Evolutionary conservation across 257 asterid species (phyloP).

Genomic region (Henckelia pumila): DNA sequence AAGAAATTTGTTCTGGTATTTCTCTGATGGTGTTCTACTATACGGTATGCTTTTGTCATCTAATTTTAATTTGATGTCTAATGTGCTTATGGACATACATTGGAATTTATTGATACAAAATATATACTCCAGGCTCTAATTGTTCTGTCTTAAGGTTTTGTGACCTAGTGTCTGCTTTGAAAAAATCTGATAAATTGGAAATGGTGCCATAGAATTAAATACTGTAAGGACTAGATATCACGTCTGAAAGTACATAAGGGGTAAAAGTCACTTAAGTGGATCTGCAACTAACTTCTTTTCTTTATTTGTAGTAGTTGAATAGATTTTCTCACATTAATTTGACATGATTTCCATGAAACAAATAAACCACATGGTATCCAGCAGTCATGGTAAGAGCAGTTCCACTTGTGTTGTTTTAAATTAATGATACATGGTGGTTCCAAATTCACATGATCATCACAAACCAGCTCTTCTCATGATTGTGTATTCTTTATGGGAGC

Average conservation of each 20-base stretch:
- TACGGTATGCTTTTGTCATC: conserved; percentile 61
- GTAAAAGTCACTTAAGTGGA: not conserved
- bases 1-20: conserved; percentile 70
- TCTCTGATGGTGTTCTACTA: conserved; percentile 77
- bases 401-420: conserved; percentile 5
- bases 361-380: not conserved
- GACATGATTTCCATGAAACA: conserved; percentile 15
- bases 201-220: conserved; percentile 11
- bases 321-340: conserved; percentile 4
- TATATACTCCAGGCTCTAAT: not conserved
- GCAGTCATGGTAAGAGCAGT: conserved; percentile 16
- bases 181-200: not conserved
- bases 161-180: conserved; percentile 5
- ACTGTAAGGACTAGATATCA: not conserved
- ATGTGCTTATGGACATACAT: conserved; percentile 8
- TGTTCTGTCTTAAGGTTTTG: not conserved
- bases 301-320: not conserved
- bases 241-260: not conserved
- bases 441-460: conserved; percentile 8
- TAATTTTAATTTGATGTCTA: conserved; percentile 24
- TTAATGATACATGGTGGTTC: conserved; percentile 16
- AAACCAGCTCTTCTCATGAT: not conserved
- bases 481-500: not conserved
- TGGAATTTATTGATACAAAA: not conserved
- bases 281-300: not conserved